Evolutionary conservation across 208 protist genomes (phyloP).

Genomic region (Sergeia podlipaevii): DNA sequence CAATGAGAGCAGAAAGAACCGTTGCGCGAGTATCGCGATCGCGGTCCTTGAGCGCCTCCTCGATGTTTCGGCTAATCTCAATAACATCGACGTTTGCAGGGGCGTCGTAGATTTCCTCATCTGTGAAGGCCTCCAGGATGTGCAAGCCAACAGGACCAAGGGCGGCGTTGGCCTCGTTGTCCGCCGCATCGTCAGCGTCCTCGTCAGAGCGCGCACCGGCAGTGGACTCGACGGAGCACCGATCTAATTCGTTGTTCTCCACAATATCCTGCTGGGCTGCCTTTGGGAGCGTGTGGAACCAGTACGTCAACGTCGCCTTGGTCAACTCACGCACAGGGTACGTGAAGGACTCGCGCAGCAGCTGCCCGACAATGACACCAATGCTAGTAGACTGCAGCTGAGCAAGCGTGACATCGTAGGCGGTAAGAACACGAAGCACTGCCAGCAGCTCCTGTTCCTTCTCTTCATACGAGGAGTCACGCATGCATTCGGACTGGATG

Average conservation of each 20-base stretch:
- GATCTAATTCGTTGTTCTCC: constrained; percentile 35
- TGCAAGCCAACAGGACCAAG: constrained; percentile 58
- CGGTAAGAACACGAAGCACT: constrained; percentile 34
- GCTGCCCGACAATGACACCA: constrained; percentile 54
- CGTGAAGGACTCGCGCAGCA: constrained; percentile 40
- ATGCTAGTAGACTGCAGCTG: constrained; percentile 53
- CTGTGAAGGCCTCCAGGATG: constrained; percentile 58
- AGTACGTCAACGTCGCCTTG: constrained; percentile 60
- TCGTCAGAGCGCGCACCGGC: constrained; percentile 18
- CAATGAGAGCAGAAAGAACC: constrained; percentile 26
- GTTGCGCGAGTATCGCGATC: constrained; percentile 32
- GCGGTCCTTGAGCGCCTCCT: constrained; percentile 24
- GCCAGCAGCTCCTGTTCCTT: constrained; percentile 27
- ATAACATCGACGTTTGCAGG: constrained; percentile 23
- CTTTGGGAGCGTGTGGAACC: constrained; percentile 57
- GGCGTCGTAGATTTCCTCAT: constrained; percentile 59
- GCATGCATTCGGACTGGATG: constrained; percentile 5
- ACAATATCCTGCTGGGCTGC: constrained; percentile 31
- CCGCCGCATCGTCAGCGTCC: constrained; percentile 11
- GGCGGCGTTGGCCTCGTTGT: constrained; percentile 2
- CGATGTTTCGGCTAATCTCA: constrained; percentile 24
- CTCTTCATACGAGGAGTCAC: constrained; percentile 2
- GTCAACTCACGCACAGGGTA: constrained; percentile 36
- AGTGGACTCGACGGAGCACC: constrained; percentile 39
- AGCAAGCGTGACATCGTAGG: constrained; percentile 35